Conservation (phyloP, 73 alveolate genomes). For the Tetrahymena elliotti region DNA sequence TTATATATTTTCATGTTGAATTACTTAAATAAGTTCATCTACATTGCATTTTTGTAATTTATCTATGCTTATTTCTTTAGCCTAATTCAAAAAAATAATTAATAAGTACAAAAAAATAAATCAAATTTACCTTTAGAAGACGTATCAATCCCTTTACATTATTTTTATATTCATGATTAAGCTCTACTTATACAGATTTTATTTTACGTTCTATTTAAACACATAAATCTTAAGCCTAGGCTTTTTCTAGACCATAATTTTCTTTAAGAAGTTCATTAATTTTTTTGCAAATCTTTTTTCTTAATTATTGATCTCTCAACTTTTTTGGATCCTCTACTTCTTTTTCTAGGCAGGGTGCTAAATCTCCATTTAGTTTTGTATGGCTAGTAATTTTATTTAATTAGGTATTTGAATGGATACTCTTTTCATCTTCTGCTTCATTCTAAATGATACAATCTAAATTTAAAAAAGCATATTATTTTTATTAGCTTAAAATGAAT, state of each 20-base stretch:
- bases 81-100: neutral
- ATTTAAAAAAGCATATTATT: neutral
- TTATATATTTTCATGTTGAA: neutral
- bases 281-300: neutral
- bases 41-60: neutral
- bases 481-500: neutral
- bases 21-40: neutral
- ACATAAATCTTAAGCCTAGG: neutral
- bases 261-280: neutral
- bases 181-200: neutral
- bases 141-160: neutral
- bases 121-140: neutral
- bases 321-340: neutral
- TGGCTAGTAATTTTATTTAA: neutral
- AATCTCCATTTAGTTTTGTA: neutral
- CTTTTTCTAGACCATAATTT: neutral
- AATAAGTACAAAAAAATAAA: neutral
- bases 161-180: neutral
- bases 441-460: neutral
- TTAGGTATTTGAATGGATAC: neutral
- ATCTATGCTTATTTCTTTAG: neutral
- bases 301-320: neutral
- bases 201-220: neutral
- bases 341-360: neutral
- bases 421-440: neutral